Conservation (phyloP, 257 asterid genomes). For the Mentha longifolia region DNA sequence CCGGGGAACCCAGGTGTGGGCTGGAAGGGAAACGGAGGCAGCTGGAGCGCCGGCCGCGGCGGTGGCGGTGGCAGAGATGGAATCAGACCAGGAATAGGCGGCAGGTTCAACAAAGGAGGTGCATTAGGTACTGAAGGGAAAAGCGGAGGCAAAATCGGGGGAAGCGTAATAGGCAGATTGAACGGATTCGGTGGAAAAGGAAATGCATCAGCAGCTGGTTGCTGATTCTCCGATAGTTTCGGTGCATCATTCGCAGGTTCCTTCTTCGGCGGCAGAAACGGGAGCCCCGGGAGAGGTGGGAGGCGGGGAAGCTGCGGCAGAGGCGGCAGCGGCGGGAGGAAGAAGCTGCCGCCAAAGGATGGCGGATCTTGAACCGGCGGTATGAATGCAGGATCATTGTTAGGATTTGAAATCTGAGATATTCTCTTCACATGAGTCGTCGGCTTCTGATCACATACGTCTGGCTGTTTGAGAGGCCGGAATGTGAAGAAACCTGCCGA, state of each 20-base stretch:
- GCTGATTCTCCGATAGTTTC: constrained; percentile 33
- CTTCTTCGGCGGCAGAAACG: constrained; percentile 47
- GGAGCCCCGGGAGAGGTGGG: constrained; percentile 61
- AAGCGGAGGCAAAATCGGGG: constrained; percentile 53
- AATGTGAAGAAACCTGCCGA: constrained; percentile 89
- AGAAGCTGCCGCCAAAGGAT: constrained; percentile 33
- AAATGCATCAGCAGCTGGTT: constrained; percentile 22
- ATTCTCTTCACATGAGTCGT: constrained; percentile 33
- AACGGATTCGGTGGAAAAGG: constrained; percentile 51
- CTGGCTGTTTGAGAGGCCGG: constrained; percentile 71
- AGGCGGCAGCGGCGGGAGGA: constrained; percentile 52
- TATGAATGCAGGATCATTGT: constrained; percentile 48
- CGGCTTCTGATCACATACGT: constrained; percentile 64
- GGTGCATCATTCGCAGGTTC: constrained; percentile 30
- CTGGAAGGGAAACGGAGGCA: constrained; percentile 67
- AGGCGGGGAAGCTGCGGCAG: constrained; percentile 64
- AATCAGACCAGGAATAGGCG: constrained; percentile 60
- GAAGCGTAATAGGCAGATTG: constrained; percentile 50
- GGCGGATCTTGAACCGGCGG: constrained; percentile 61
- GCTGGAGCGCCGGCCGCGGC: constrained; percentile 42
- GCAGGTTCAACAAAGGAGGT: constrained; percentile 45
- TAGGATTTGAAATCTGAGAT: constrained; percentile 40
- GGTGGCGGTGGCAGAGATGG: constrained; percentile 50
- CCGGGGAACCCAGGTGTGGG: constrained; percentile 69
- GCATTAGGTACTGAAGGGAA: constrained; percentile 50